phyloP scores from a whole-genome alignment of 1,284 basidiomycete genomes.

The Irpex sp. region DNA sequence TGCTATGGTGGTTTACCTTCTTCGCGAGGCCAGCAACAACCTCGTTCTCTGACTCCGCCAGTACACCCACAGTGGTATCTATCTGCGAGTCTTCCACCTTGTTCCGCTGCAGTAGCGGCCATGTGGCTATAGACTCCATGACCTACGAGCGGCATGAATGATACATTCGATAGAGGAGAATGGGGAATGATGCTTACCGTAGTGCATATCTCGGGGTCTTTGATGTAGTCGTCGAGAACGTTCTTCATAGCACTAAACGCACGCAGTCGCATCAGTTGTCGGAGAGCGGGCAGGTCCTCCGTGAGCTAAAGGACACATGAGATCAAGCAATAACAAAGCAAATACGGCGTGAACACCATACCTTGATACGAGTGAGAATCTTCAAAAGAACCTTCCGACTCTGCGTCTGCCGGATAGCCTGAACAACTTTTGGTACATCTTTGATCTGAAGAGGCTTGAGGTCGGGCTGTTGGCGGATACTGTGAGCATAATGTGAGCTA shows the following conservation, averaged over 20 bases:
- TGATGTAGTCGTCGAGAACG: conserved; percentile 76
- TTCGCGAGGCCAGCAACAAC: conserved; percentile 52
- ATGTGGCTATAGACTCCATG: conserved; percentile 70
- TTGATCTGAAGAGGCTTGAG: conserved; percentile 75
- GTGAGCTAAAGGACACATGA: conserved; percentile 61
- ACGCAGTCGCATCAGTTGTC: conserved; percentile 89
- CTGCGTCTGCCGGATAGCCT: conserved; percentile 87
- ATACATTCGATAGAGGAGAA: neutral
- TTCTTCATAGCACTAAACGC: conserved; percentile 93
- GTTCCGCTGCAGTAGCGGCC: conserved; percentile 88
- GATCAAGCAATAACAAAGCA: neutral
- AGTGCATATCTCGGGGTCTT: conserved; percentile 71
- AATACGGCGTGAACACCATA: conserved; percentile 24
- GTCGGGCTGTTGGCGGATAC: conserved; percentile 42
- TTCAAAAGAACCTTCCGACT: conserved; percentile 84
- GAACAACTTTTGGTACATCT: conserved; percentile 89
- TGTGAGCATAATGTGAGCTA: neutral
- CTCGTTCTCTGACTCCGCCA: conserved; percentile 55
- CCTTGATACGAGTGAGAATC: conserved; percentile 84
- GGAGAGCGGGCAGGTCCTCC: conserved; percentile 74
- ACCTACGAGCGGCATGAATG: conserved; percentile 39
- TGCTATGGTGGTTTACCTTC: conserved; percentile 39
- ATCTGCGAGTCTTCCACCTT: conserved; percentile 92
- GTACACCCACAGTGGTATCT: conserved; percentile 58
- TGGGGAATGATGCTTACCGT: conserved; percentile 44